Evolutionary conservation across 345 rosid species (phyloP).

Genomic region (Rhodamnia argentea): DNA sequence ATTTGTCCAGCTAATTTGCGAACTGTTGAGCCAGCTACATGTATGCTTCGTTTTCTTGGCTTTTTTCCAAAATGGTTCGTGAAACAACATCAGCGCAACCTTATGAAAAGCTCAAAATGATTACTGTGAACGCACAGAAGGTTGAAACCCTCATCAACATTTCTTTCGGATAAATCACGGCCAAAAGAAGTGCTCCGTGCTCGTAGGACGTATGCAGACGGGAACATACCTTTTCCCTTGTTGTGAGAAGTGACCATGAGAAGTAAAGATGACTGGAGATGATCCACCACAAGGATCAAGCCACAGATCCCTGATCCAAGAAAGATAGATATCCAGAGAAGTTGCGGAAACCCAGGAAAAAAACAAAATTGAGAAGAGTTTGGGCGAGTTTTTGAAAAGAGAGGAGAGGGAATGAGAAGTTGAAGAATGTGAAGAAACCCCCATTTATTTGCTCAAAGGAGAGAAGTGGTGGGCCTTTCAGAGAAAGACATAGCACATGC

Average conservation of each 20-base stretch:
- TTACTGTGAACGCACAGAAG: background rate
- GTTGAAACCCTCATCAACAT: background rate
- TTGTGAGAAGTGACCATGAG: background rate
- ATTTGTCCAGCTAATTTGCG: background rate
- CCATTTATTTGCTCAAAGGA: constrained; percentile 47
- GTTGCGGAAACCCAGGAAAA: background rate
- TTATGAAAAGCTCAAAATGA: background rate
- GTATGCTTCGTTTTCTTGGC: background rate
- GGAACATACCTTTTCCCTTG: background rate
- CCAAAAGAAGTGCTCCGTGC: background rate
- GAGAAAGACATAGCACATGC: constrained; percentile 97
- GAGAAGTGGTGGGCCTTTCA: constrained; percentile 45
- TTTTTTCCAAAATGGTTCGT: background rate
- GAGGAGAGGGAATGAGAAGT: background rate
- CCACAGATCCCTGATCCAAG: constrained; percentile 37
- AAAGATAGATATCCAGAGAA: background rate
- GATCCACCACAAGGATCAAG: constrained; percentile 4
- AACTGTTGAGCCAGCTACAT: background rate
- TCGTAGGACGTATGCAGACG: background rate
- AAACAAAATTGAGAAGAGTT: background rate
- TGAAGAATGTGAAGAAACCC: constrained; percentile 2
- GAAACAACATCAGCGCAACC: background rate
- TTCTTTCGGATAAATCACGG: background rate
- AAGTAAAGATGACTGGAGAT: constrained; percentile 6
- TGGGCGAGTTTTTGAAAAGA: background rate